These are phyloP conservation scores for Aurantiochytrium sp. DNA, from an alignment of 108 stramenopile species.

Conservation along the genomic window DNA sequence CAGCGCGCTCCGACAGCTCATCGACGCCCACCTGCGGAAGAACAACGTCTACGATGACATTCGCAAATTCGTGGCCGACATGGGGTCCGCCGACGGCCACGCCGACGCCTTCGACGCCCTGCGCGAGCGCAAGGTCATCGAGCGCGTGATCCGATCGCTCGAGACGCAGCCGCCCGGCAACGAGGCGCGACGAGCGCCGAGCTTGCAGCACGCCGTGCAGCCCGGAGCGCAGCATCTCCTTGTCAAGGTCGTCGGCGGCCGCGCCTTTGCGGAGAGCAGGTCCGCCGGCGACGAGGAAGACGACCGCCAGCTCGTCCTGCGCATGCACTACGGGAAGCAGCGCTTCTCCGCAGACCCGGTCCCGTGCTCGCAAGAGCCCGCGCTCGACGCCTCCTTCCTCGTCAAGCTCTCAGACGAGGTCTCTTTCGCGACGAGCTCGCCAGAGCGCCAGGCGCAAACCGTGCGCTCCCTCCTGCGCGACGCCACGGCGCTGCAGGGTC, in stretches of 20 bases:
- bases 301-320: neutral
- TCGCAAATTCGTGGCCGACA: neutral
- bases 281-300: neutral
- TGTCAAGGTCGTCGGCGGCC: neutral
- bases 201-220: neutral
- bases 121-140: neutral
- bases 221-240: neutral
- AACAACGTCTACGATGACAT: constrained; percentile 14
- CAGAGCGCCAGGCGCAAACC: neutral
- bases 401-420: neutral
- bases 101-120: neutral
- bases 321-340: neutral
- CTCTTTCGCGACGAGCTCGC: neutral
- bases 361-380: neutral
- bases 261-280: neutral
- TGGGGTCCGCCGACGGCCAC: neutral
- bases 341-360: neutral
- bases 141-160: neutral
- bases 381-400: neutral
- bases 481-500: neutral
- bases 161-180: neutral
- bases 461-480: neutral
- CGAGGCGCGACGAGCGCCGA: neutral
- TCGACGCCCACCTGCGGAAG: neutral
- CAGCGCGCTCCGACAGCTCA: neutral